phyloP scores from a whole-genome alignment of 2,329 filamentous ascomycete genomes.

The Diaporthe citrichinensis region DNA sequence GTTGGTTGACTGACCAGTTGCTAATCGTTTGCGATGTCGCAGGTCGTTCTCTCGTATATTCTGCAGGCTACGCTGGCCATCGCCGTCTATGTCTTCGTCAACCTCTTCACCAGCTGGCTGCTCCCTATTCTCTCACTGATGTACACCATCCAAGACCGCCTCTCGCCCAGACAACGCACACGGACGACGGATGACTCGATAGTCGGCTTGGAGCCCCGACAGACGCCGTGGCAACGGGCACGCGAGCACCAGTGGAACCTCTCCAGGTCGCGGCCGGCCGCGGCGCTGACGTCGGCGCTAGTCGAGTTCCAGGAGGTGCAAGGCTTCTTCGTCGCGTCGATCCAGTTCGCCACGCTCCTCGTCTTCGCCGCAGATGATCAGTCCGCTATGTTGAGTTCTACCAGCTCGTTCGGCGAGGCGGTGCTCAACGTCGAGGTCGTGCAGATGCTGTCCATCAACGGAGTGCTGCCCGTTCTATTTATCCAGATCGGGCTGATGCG shows the following conservation, averaged over 20 bases:
- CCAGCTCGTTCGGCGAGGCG: conserved; percentile 42
- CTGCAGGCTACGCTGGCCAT: conserved; percentile 39
- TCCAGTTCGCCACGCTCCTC: conserved; percentile 45
- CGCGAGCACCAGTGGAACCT: conserved; percentile 38
- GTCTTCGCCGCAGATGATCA: conserved; percentile 41
- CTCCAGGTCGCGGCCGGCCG: conserved; percentile 39
- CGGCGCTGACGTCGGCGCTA: conserved; percentile 42
- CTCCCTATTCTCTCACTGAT: conserved; percentile 33
- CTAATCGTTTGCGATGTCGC: neutral
- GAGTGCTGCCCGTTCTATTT: conserved; percentile 43
- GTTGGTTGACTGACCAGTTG: neutral
- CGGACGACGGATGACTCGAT: conserved; percentile 14
- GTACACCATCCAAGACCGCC: conserved; percentile 36
- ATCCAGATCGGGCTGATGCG: conserved; percentile 45
- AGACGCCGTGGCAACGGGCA: conserved; percentile 31
- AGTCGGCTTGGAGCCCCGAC: neutral
- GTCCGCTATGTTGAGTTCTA: conserved; percentile 35
- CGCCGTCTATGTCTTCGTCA: conserved; percentile 37
- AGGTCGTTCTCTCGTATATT: conserved; percentile 40
- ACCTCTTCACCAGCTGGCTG: conserved; percentile 34
- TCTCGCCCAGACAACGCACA: neutral
- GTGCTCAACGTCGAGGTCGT: conserved; percentile 44
- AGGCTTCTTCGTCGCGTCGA: conserved; percentile 45
- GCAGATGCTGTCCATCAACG: conserved; percentile 39
- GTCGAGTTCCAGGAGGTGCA: conserved; percentile 48